Percentiles rank a stretch among this genome's conserved stretches.
Evolutionary conservation across 2,329 filamentous ascomycete genomes (phyloP).

Genomic region (Arthrobotrys musiformis): DNA sequence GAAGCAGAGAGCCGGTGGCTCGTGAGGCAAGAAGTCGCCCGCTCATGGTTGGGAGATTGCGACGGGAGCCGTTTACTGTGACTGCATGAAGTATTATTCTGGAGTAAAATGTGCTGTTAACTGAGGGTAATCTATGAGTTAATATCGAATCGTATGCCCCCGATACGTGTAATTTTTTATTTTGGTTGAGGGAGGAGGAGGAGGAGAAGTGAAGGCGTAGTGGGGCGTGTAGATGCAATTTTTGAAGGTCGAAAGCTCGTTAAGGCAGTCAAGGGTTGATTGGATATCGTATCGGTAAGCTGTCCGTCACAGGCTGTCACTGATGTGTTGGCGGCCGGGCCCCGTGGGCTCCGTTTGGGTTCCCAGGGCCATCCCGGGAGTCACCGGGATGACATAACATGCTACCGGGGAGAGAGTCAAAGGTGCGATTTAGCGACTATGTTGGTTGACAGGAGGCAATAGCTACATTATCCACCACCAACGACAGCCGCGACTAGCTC

Average conservation of each 20-base stretch:
- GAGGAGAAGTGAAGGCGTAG: slow-evolving; percentile 23
- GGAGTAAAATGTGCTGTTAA: not conserved
- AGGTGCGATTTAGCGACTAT: not conserved
- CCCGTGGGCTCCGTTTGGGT: not conserved
- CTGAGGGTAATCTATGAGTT: slow-evolving; percentile 8
- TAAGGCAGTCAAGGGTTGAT: not conserved
- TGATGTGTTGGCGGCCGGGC: slow-evolving; percentile 54
- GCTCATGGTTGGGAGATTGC: slow-evolving; percentile 68
- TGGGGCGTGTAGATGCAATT: slow-evolving; percentile 22
- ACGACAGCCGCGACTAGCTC: not conserved
- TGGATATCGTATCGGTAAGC: slow-evolving; percentile 5
- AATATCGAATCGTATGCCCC: not conserved
- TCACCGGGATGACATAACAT: not conserved
- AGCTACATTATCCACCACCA: no score
- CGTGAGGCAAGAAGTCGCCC: slow-evolving; percentile 80
- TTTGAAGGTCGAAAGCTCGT: slow-evolving; percentile 15
- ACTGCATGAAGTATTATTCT: slow-evolving; percentile 37
- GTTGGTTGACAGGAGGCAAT: not conserved
- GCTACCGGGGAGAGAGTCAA: not conserved
- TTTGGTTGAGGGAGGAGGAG: no score
- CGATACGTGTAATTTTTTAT: not conserved
- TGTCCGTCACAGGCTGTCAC: not conserved
- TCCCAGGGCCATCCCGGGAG: not conserved
- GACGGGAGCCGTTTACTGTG: slow-evolving; percentile 28
- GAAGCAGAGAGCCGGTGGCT: slow-evolving; percentile 24